Percentiles rank a stretch among this genome's conserved stretches.
Conservation (phyloP, 345 rosid species). For the Salix caprea region DNA sequence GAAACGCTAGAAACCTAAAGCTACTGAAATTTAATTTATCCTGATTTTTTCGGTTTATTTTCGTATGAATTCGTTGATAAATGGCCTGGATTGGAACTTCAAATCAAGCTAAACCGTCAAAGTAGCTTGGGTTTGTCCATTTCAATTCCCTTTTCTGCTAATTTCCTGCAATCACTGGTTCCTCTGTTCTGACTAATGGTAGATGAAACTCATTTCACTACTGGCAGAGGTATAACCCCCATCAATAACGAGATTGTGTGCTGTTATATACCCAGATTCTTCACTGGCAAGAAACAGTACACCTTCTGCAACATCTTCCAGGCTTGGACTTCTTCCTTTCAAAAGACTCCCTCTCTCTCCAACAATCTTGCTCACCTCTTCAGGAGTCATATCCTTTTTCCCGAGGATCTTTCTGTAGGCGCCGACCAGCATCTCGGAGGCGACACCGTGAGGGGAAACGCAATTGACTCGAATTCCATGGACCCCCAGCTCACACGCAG, state of each 20-base stretch:
- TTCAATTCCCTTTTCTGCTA: neutral
- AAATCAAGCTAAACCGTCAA: too few species aligned
- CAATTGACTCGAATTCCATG: conserved; percentile 72
- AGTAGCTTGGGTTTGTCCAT: neutral
- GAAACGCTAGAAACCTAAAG: neutral
- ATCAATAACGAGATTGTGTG: conserved; percentile 70
- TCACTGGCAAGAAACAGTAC: conserved; percentile 67
- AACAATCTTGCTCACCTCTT: conserved; percentile 49
- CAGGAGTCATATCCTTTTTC: conserved; percentile 33
- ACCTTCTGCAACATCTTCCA: conserved; percentile 64
- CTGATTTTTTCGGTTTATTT: too few species aligned
- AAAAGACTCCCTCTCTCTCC: conserved; percentile 62
- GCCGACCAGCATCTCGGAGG: conserved; percentile 69
- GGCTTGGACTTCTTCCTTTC: conserved; percentile 45
- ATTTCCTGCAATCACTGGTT: neutral
- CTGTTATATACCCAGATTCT: conserved; percentile 62
- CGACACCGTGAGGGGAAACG: conserved; percentile 88
- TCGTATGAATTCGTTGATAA: neutral
- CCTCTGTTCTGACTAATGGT: conserved; percentile 16
- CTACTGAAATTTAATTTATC: neutral
- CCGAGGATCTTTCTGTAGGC: conserved; percentile 45
- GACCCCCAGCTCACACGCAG: conserved; percentile 69
- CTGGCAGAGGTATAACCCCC: conserved; percentile 72
- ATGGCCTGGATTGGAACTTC: neutral
- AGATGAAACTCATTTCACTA: conserved; percentile 44